Evolutionary conservation across 352 stramenopile genomes (phyloP), one percentile per base, ranked within the genome.

Genomic region (Lagenidium sp.): DNA sequence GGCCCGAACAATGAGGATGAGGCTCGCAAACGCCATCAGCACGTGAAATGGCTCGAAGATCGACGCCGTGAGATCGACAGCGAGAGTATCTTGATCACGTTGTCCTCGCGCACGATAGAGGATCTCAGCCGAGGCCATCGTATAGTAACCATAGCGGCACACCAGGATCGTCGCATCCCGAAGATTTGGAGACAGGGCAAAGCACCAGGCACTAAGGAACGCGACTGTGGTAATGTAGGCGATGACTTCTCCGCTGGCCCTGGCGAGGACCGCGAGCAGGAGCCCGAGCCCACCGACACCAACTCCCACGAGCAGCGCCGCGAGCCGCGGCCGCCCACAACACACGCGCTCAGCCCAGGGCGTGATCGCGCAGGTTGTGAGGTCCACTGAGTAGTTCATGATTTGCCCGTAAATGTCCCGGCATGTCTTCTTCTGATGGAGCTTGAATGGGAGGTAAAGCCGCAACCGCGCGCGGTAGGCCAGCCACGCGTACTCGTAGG

Each of bases 381-480:
- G 47, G 15, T 85, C 64, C 21, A 81, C 68, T 18, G 66, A 72
- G 46, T 82, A 85, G 20, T 55, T 63, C 50, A 85, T 85, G 48
- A 85, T 85, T 58, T 81, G 72, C 23, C 47, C 51, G 51, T 85
- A 85, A 40, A 85, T 65, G 20, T 85, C 72, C 10, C 67, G 55
- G 16, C 64, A 81, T 21, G 72, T 85, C 49, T 81, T 68, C 28
- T 82, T 85, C 47, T 82, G 61, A 41, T 82, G 57, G 39, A 85
- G 52, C 54, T 82, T 79, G 48, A 85, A 77, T 0, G 72, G 72
- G 49, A 85, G 54, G 24, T 69, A 82, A 18, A 82, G 46, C 15
- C 68, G 64, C 12, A 81, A 40, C 0, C 64, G 57, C 16, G 79
- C 64, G 13, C 68, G 64, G 45, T 85, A 85, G 6, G 62, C 62